Evolutionary conservation across 176 grass and related monocot species (phyloP).

Genomic region (Carex littledalei): DNA sequence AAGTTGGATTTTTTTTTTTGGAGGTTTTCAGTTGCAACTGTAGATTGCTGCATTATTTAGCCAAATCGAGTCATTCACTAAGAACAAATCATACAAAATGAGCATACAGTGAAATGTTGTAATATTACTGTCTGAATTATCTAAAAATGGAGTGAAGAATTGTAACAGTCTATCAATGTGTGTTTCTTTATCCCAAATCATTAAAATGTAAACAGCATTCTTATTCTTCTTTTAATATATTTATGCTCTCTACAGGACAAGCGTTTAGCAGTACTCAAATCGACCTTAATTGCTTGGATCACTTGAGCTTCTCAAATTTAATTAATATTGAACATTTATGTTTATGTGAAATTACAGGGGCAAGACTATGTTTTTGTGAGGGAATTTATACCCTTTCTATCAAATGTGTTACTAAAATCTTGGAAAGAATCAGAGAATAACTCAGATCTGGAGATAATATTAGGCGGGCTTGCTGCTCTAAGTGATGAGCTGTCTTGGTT

Average conservation of each 20-base stretch:
- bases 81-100: not conserved
- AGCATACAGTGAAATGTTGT: not conserved
- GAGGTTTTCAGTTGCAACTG: not conserved
- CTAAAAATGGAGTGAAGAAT: not conserved
- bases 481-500: conserved; percentile 80
- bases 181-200: not conserved
- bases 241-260: not conserved
- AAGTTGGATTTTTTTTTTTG: not conserved
- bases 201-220: not conserved
- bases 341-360: conserved; percentile 24
- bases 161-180: not conserved
- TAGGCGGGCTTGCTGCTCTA: conserved; percentile 53
- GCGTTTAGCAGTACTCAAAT: not conserved
- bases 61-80: not conserved
- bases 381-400: conserved; percentile 52
- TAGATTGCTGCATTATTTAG: not conserved
- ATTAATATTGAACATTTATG: not conserved
- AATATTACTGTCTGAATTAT: not conserved
- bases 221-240: not conserved
- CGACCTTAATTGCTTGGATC: not conserved
- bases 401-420: conserved; percentile 63
- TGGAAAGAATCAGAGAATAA: conserved; percentile 50
- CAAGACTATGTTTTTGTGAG: conserved; percentile 68
- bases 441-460: conserved; percentile 66
- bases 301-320: not conserved